phyloP scores from a whole-genome alignment of 1,139 yeast species.

The Meyerozyma sp. region DNA sequence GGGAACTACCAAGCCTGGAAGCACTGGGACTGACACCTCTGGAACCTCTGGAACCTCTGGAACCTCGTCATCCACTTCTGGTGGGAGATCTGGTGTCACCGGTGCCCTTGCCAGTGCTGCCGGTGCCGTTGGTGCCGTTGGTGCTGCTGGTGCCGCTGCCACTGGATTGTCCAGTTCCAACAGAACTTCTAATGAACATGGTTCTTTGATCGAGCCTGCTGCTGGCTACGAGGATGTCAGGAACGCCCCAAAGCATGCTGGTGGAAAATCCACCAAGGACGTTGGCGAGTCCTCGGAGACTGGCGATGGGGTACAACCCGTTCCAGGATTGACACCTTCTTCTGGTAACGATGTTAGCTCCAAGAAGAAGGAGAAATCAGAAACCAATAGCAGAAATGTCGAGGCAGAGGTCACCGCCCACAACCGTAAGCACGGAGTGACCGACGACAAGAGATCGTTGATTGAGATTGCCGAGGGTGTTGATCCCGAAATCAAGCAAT shows the following conservation, averaged over 20 bases:
- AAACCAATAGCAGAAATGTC: conserved; percentile 12
- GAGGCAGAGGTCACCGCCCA: conserved; percentile 22
- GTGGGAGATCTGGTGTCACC: neutral
- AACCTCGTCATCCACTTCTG: too few relatives aligned
- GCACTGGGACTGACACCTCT: too few relatives aligned
- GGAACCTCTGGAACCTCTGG: neutral
- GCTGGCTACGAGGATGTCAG: conserved; percentile 8
- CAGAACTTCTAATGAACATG: conserved; percentile 6
- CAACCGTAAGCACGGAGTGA: conserved; percentile 25
- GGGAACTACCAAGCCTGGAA: too few relatives aligned
- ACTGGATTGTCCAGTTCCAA: conserved; percentile 9
- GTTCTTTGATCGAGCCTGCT: conserved; percentile 10
- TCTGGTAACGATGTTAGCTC: neutral
- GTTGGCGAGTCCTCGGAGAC: conserved; percentile 2
- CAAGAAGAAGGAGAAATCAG: conserved; percentile 3
- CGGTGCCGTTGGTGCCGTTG: conserved; percentile 3
- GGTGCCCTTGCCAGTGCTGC: conserved; percentile 3
- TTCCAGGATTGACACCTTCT: conserved; percentile 7
- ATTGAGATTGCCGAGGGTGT: conserved; percentile 24
- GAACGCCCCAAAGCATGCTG: conserved; percentile 5
- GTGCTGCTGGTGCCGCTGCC: conserved; percentile 5
- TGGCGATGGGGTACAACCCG: conserved; percentile 7
- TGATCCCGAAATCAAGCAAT: conserved; percentile 16
- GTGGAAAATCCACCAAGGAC: neutral
- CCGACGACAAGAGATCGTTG: conserved; percentile 20